A percentile compares a stretch with the other conserved stretches of the same genome.
Evolutionary conservation across 768 basidiomycete species (phyloP).

Genomic region (Collybia mongolica): DNA sequence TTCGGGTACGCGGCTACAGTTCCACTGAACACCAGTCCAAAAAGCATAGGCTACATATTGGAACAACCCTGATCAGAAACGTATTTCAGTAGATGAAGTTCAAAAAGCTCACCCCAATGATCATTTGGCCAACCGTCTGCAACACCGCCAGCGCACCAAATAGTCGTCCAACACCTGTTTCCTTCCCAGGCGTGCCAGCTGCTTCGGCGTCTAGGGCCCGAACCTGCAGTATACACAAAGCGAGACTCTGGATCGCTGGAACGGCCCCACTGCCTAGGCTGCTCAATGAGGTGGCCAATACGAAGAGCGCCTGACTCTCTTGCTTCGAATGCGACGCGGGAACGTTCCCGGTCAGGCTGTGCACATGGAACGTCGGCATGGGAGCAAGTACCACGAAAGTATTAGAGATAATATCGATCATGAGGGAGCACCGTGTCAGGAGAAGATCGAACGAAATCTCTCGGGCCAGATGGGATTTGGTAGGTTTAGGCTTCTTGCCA

Average conservation of each 20-base stretch:
- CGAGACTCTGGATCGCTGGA: slow-evolving; percentile 73
- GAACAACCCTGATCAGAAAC: slow-evolving; percentile 1
- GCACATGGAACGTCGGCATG: slow-evolving; percentile 35
- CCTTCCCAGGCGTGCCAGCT: slow-evolving; percentile 12
- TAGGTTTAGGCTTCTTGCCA: slow-evolving; percentile 41
- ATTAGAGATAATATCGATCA: slow-evolving; percentile 67
- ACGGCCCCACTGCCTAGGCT: slow-evolving; percentile 64
- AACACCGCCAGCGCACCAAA: slow-evolving; percentile 74
- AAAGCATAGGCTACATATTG: slow-evolving; percentile 56
- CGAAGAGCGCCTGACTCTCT: slow-evolving; percentile 51
- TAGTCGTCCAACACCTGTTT: slow-evolving; percentile 48
- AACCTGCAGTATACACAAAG: slow-evolving; percentile 58
- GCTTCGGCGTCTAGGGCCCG: slow-evolving; percentile 30
- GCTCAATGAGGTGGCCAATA: slow-evolving; percentile 56
- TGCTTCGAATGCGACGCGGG: slow-evolving; percentile 7
- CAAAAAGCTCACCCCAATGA: slow-evolving; percentile 46
- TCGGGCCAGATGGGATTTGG: slow-evolving; percentile 51
- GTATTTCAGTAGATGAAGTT: neutral
- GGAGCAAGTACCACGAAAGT: slow-evolving; percentile 55
- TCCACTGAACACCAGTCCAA: slow-evolving; percentile 66
- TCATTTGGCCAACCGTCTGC: slow-evolving; percentile 69
- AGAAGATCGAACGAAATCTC: slow-evolving; percentile 73
- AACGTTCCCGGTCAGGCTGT: slow-evolving; percentile 8
- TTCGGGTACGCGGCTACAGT: slow-evolving; percentile 72
- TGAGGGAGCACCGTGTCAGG: slow-evolving; percentile 58